A percentile compares a stretch with the other conserved stretches of the same genome.
Conservation (phyloP, 768 basidiomycete genomes). For the Amanita phalloides region DNA sequence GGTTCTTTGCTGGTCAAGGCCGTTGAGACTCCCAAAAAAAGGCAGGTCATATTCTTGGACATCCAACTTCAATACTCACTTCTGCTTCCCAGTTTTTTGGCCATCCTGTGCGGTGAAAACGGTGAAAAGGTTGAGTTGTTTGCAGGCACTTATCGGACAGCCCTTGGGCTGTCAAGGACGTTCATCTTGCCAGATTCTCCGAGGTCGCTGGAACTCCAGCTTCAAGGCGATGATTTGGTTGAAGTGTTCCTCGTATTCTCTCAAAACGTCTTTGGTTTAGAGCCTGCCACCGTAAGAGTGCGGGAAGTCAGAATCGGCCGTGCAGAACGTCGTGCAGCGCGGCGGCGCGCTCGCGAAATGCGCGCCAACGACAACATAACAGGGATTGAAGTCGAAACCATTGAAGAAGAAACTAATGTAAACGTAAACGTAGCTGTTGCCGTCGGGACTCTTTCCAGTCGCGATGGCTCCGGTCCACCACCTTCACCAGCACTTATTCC, state of each 20-base stretch:
- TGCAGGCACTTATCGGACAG: conserved; percentile 85
- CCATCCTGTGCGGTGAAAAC: conserved; percentile 85
- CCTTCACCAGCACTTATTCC: conserved; percentile 30
- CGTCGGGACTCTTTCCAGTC: conserved; percentile 25
- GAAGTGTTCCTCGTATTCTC: conserved; percentile 88
- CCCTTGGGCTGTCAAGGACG: conserved; percentile 82
- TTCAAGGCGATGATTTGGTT: conserved; percentile 88
- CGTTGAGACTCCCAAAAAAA: conserved; percentile 85
- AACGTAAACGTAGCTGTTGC: conserved; percentile 53
- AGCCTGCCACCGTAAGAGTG: conserved; percentile 90
- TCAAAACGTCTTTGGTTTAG: conserved; percentile 86
- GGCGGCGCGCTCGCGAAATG: conserved; percentile 66
- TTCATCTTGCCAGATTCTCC: conserved; percentile 91
- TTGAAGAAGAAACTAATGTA: conserved; percentile 42
- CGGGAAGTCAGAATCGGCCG: conserved; percentile 87
- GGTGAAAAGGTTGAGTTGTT: conserved; percentile 93
- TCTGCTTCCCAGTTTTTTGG: conserved; percentile 56
- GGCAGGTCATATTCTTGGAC: conserved; percentile 29
- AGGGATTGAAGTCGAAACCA: conserved; percentile 32
- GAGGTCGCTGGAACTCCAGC: conserved; percentile 73
- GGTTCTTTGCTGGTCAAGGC: conserved; percentile 76
- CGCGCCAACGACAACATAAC: conserved; percentile 37
- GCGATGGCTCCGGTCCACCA: conserved; percentile 21
- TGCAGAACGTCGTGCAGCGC: conserved; percentile 76
- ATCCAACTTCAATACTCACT: not conserved